Percentiles rank a stretch among this genome's conserved stretches.
Evolutionary conservation across 2,329 filamentous ascomycete genomes (phyloP).

Genomic region (Penicillium sp.): DNA sequence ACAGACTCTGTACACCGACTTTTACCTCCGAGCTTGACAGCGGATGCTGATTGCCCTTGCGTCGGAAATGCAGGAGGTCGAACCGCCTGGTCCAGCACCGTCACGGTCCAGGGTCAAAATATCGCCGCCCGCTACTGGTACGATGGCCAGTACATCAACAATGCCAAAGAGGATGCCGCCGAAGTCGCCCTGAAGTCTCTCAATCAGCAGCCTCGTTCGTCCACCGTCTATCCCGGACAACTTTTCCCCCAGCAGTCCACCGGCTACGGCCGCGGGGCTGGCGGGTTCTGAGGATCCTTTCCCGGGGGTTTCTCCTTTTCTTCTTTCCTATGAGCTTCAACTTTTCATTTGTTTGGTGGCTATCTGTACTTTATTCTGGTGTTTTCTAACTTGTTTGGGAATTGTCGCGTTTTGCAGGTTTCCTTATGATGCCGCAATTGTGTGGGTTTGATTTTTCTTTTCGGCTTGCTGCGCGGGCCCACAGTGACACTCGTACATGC

Average conservation of each 20-base stretch:
- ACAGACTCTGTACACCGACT: slow-evolving; percentile 35
- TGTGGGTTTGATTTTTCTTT: slow-evolving; percentile 9
- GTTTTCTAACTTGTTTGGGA: neutral
- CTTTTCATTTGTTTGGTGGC: slow-evolving; percentile 28
- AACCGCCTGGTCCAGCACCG: slow-evolving; percentile 85
- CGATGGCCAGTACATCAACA: slow-evolving; percentile 83
- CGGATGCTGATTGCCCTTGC: slow-evolving; percentile 27
- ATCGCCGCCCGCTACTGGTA: slow-evolving; percentile 86
- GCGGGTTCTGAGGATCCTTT: slow-evolving; percentile 33
- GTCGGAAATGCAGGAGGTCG: slow-evolving; percentile 66
- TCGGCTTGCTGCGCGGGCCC: slow-evolving; percentile 21
- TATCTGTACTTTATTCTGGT: slow-evolving; percentile 14
- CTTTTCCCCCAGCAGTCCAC: slow-evolving; percentile 20
- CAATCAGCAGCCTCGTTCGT: slow-evolving; percentile 28
- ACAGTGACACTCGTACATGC: slow-evolving; percentile 21
- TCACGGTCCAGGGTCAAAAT: slow-evolving; percentile 67
- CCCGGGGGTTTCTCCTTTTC: slow-evolving; percentile 1
- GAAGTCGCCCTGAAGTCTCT: slow-evolving; percentile 63
- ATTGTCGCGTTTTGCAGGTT: neutral
- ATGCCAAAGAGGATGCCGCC: slow-evolving; percentile 88
- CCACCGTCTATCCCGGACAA: slow-evolving; percentile 29
- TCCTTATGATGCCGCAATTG: neutral
- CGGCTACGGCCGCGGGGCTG: slow-evolving; percentile 20
- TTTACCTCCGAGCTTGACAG: slow-evolving; percentile 24
- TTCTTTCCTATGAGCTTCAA: slow-evolving; percentile 10